phyloP scores from a whole-genome alignment of 352 stramenopile genomes.

The Phytophthora sp. region DNA sequence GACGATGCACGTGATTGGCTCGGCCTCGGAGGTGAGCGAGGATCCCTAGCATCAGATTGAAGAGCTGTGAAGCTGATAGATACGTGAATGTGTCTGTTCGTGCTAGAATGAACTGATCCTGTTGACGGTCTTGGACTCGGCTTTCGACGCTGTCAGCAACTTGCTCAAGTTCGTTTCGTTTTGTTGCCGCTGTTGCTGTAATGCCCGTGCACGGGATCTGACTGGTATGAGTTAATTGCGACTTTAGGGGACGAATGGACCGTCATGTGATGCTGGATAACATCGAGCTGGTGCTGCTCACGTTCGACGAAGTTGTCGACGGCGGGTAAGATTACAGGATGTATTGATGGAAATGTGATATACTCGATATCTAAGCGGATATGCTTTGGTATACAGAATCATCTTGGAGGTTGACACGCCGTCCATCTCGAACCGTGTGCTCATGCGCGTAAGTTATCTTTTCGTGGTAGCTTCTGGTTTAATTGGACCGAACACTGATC shows the following conservation, averaged over 20 bases:
- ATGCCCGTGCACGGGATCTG: neutral
- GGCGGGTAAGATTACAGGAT: conserved; percentile 59
- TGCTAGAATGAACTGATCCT: conserved; percentile 91
- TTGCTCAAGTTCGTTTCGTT: conserved; percentile 79
- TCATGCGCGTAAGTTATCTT: conserved; percentile 83
- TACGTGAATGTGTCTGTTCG: neutral
- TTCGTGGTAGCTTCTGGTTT: neutral
- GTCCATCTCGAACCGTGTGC: conserved; percentile 90
- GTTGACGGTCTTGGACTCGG: conserved; percentile 81
- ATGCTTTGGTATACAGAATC: conserved; percentile 48
- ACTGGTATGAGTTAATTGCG: conserved; percentile 5
- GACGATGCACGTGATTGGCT: conserved; percentile 91
- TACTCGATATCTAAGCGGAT: conserved; percentile 6
- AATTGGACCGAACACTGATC: neutral
- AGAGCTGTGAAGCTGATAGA: conserved; percentile 4
- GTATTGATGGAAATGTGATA: neutral
- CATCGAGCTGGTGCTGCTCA: conserved; percentile 90
- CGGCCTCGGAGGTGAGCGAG: conserved; percentile 64
- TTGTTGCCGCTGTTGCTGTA: neutral
- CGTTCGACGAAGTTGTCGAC: conserved; percentile 92
- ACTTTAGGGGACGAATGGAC: conserved; percentile 78
- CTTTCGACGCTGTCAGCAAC: conserved; percentile 86
- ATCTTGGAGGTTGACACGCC: conserved; percentile 90
- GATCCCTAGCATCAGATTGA: neutral
- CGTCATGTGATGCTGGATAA: conserved; percentile 91